Evolutionary conservation across 2,329 filamentous ascomycete genomes (phyloP).

Genomic region (Sporothrix luriei): DNA sequence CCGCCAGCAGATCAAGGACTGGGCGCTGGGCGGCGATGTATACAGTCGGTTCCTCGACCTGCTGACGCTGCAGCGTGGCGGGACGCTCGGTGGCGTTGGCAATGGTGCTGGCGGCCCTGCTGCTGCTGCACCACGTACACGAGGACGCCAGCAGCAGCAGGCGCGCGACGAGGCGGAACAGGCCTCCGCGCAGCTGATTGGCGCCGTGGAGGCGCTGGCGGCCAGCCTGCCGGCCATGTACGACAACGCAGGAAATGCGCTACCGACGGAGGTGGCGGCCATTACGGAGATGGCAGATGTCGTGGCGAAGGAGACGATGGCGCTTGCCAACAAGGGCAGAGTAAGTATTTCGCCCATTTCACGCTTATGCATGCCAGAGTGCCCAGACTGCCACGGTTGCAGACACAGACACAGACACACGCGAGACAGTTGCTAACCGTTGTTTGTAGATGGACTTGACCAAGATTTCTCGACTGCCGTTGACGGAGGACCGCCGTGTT

Average conservation of each 20-base stretch:
- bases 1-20: constrained; percentile 65
- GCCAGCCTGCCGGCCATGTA: constrained; percentile 60
- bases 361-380: too few species aligned
- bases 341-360: constrained; percentile 46
- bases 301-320: constrained; percentile 67
- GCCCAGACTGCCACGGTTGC: background rate
- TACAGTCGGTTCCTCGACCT: constrained; percentile 66
- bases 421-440: constrained; percentile 32
- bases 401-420: too few species aligned
- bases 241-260: constrained; percentile 45
- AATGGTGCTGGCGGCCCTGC: constrained; percentile 42
- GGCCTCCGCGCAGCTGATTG: constrained; percentile 41
- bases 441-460: constrained; percentile 48
- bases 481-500: constrained; percentile 73
- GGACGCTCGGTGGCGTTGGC: constrained; percentile 41
- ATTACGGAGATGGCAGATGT: constrained; percentile 79
- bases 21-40: constrained; percentile 78
- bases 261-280: constrained; percentile 66
- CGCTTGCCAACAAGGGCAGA: constrained; percentile 57
- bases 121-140: constrained; percentile 29
- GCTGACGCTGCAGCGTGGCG: constrained; percentile 48
- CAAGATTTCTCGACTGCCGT: constrained; percentile 60
- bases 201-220: constrained; percentile 59
- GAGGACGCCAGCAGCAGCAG: constrained; percentile 36
- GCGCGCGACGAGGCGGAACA: constrained; percentile 33